A percentile compares a stretch with the other conserved stretches of the same genome.
These are phyloP conservation scores for Taxillus chinensis DNA, from an alignment of 164 flowering plant species.

Conservation along the genomic window DNA sequence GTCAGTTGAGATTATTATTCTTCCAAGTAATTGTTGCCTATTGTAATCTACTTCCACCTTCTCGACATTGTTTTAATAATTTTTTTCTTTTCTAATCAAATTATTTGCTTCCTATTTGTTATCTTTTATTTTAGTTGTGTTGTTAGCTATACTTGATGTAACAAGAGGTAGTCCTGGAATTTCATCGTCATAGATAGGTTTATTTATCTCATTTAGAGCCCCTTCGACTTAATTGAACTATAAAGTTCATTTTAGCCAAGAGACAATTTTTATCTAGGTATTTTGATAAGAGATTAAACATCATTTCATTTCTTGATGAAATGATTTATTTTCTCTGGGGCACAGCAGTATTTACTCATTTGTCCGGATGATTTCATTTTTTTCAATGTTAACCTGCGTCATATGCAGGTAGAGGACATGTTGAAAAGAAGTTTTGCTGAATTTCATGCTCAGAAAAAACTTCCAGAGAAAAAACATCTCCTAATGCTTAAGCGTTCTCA, in stretches of 20 bases:
- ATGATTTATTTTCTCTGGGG: neutral
- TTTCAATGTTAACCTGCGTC: neutral
- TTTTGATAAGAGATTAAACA: too few relatives aligned
- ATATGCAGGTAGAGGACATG: slow-evolving; percentile 94
- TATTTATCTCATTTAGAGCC: too few relatives aligned
- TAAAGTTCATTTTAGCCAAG: neutral
- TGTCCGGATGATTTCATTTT: neutral
- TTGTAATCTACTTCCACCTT: too few relatives aligned
- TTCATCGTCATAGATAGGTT: too few relatives aligned
- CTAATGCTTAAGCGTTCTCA: slow-evolving; percentile 78
- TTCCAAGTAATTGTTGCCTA: too few relatives aligned
- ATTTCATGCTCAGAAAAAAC: slow-evolving; percentile 90
- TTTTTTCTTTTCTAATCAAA: too few relatives aligned
- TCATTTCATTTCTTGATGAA: neutral
- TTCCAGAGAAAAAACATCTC: slow-evolving; percentile 76
- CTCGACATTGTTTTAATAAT: too few relatives aligned
- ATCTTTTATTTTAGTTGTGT: too few relatives aligned
- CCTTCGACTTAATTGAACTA: neutral
- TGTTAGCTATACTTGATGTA: too few relatives aligned
- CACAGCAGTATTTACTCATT: neutral
- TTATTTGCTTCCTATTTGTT: too few relatives aligned
- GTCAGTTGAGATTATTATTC: too few relatives aligned
- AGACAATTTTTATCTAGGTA: neutral
- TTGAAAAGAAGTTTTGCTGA: slow-evolving; percentile 99
- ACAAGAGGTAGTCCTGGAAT: too few relatives aligned